Evolutionary conservation across 345 rosid genomes (phyloP), one percentile per base, ranked within the genome.

Genomic region (Erysimum cheiranthoides): DNA sequence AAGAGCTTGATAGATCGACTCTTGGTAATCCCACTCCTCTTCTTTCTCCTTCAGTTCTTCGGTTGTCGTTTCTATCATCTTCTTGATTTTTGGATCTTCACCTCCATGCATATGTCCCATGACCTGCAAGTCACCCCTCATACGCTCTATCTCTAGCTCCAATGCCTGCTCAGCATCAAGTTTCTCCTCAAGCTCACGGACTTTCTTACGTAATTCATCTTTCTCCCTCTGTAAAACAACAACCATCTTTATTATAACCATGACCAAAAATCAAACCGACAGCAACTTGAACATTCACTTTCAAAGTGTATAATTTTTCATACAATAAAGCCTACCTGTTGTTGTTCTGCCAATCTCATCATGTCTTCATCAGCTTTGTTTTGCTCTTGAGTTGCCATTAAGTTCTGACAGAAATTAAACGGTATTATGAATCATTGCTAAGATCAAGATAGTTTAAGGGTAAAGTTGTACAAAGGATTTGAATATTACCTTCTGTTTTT

Each of bases 141-240:
- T 47, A 3, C 86, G 83, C 89, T 91, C 86, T 61, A 88, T 88
- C 85, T 89, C 97, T 82, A 89, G 77, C 76, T 90, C 96, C 72
- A 88, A 18, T 7, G 87, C 86, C 83, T 88, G 98, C 59, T 83
- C 88, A 10, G 82, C 85, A 83, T 93, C 96, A 6, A 93, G 80
- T 45, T 81, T 58, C 61, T 77, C 74, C 67, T 91, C 85, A 35
- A 89, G 79, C 51, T 84, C 83, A 73, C 79, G 43, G 31, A 91
- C 86, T 75, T 85, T 61, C 71, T 52, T 68, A 58, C 75, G 93
- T 4, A 87, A 79, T 66, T 82, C 72, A 81, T 87, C 93, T 63
- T 84, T 89, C 57, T 84, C 91, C 61, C 27, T 84, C 98, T 93
- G 85, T 62, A 53, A 69, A 54, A 34, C 68, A 68, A 16, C 46